Base-by-base conservation (phyloP, 129 eudicot species). In the Glebionis coronaria region DNA sequence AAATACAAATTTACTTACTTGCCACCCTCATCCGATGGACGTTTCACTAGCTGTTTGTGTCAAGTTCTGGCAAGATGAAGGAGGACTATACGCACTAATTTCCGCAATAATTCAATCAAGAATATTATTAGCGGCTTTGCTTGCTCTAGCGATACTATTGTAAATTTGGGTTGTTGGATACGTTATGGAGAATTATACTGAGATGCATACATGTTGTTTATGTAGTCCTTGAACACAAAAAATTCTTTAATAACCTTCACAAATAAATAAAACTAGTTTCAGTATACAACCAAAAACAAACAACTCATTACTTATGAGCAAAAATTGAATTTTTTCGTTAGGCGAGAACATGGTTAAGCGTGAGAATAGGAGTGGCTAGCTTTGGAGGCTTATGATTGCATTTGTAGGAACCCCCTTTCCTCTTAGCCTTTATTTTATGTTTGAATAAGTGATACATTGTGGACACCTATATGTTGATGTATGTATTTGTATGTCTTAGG, bases 1-100 rank as follows among this genome's bases (percentile, higher is more conserved):
- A 47, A 0, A 47, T 49, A 12, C 0, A 19, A 59, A 71, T 13
- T 53, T 67, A 77, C 91, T 72, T 74, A 88, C 96, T 79, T 88
- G 96, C 96, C 96, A 88, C 12, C 4, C 20, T 83, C 85, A 90
- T 15, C 95, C 97, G 2, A 45, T 11, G 3, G 21, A 25, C 2
- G 91, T 80, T 68, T 81, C 72, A 47, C 14, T 35, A 16, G 52
- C 46, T n/a, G 0, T 8, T 2, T 16, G 46, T 18, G 78, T 61
- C 38, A 74, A 42, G 53, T 76, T 68, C 51, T 76, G 49, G 61
- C 91, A 82, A 56, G 80, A 13, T 4, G 13, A 35, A 10, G 31
- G 40, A 0, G 73, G 76, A 1, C 16, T 2, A 57, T 75, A 65
- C 1, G 83, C 82, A 67, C 56, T 70, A 6, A 82, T 28, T 7